Evolutionary conservation across 208 protist species (phyloP), one percentile per base, ranked within the genome.

Genomic region (Trypanosoma mega): DNA sequence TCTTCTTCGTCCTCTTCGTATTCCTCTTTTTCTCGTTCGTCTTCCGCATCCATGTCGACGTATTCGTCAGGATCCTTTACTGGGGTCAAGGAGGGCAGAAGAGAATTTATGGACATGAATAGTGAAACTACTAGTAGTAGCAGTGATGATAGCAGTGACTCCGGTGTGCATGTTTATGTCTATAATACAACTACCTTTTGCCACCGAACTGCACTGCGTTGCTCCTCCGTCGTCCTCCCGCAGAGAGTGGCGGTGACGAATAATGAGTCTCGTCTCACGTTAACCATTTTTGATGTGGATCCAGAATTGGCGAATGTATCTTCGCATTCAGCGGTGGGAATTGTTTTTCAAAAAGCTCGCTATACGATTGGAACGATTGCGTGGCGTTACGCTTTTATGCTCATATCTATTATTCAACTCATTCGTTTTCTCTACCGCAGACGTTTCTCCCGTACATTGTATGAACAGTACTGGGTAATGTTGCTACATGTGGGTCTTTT

Each of bases 311-410:
- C 63, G 9, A 63, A 78, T 47, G 81, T 82, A 1, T 63, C 74
- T 29, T 0, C 57, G 33, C 20, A 48, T 12, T 78, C 78, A 9
- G 66, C 72, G 5, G 73, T 93, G 0, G 87, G 78, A 8, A 71
- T 89, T 33, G 72, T 82, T 41, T 90, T 84, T 58, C 87, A 93
- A 56, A 69, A 79, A 0, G 39, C 64, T 36, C 1, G 27, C 14
- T 93, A 89, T 76, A 93, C 87, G 18, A 29, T 90, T 8, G 67
- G 31, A 11, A 87, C 80, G 12, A 57, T 93, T 31, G 62, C 83
- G 29, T 81, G 69, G 51, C 82, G 87, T 26, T 93, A 90, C 63
- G 21, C 70, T 16, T 80, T 79, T 47, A 44, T 93, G 18, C 4
- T 76, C 0, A 72, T 80, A 34, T 80, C 80, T 1, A 26, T 83